Evolutionary conservation across 768 basidiomycete species (phyloP).

Genomic region (Termitomyces sp.): DNA sequence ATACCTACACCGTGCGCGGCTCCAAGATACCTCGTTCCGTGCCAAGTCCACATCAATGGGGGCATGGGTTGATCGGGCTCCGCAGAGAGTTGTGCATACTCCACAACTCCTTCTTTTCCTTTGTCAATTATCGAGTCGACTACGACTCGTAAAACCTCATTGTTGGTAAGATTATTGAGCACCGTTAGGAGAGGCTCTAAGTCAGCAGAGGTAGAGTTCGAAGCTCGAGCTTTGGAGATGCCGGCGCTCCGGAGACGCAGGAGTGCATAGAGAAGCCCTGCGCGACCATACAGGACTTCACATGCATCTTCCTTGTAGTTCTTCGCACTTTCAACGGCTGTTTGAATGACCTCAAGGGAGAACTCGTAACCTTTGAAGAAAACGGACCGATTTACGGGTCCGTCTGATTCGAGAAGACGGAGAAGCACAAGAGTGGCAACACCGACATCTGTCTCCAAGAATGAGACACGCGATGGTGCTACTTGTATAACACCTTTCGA

Average conservation of each 20-base stretch:
- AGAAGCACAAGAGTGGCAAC: slow-evolving; percentile 32
- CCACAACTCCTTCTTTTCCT: slow-evolving; percentile 35
- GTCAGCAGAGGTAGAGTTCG: background rate
- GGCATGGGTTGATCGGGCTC: slow-evolving; percentile 21
- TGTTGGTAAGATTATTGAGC: slow-evolving; percentile 27
- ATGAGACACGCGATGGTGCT: slow-evolving; percentile 24
- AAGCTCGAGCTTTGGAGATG: background rate
- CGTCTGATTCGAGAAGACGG: slow-evolving; percentile 19
- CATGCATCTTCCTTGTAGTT: slow-evolving; percentile 33
- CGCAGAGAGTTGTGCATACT: slow-evolving; percentile 25
- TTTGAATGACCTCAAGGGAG: slow-evolving; percentile 21
- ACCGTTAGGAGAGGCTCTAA: background rate
- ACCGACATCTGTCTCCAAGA: slow-evolving; percentile 39
- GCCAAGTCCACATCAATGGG: slow-evolving; percentile 59
- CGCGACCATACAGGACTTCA: slow-evolving; percentile 58
- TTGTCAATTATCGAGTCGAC: slow-evolving; percentile 44
- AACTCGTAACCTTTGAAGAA: slow-evolving; percentile 17
- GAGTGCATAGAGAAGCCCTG: slow-evolving; percentile 51
- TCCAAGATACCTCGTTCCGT: slow-evolving; percentile 51
- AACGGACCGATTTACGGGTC: background rate
- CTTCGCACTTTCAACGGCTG: slow-evolving; percentile 15
- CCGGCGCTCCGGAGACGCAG: slow-evolving; percentile 37
- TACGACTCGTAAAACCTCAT: slow-evolving; percentile 28
- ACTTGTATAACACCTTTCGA: background rate
- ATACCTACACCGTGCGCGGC: slow-evolving; percentile 58